Percentiles rank a stretch among this genome's conserved stretches.
phyloP scores from a whole-genome alignment of 305 asterid species.

The Ajuga reptans region DNA sequence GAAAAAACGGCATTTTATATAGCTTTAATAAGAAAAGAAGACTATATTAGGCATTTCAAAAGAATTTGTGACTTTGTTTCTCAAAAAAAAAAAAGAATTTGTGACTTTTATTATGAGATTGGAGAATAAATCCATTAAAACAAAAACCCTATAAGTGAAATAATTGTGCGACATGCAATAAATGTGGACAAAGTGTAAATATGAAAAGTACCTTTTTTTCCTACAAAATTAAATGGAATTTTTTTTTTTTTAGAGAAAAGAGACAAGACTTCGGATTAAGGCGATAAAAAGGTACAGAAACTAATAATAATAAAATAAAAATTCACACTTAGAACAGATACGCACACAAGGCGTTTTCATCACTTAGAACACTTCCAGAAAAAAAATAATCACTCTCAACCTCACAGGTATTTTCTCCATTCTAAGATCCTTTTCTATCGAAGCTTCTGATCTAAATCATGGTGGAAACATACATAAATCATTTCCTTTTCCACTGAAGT shows the following conservation, averaged over 20 bases:
- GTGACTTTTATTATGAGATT: too few species aligned
- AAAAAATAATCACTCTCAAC: not conserved
- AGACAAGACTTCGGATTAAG: not conserved
- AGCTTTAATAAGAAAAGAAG: too few species aligned
- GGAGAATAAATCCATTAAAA: too few species aligned
- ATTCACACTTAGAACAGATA: not conserved
- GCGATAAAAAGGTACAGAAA: too few species aligned
- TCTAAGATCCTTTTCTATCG: not conserved
- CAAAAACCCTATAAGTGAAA: too few species aligned
- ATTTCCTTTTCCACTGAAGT: not conserved
- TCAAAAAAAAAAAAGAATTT: too few species aligned
- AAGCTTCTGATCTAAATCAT: constrained; percentile 12
- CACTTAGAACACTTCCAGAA: not conserved
- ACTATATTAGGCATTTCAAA: too few species aligned
- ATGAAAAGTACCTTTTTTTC: too few species aligned
- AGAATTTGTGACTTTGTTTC: too few species aligned
- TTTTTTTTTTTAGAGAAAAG: not conserved
- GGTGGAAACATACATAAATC: not conserved
- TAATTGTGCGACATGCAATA: too few species aligned
- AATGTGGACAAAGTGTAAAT: too few species aligned
- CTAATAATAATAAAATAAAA: not conserved
- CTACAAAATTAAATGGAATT: not conserved
- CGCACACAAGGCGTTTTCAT: not conserved
- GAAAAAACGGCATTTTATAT: too few species aligned
- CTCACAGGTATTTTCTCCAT: constrained; percentile 8